Percentiles rank a stretch among this genome's conserved stretches.
Evolutionary conservation across 2,329 filamentous ascomycete genomes (phyloP).

Genomic region (Alternaria sp.): DNA sequence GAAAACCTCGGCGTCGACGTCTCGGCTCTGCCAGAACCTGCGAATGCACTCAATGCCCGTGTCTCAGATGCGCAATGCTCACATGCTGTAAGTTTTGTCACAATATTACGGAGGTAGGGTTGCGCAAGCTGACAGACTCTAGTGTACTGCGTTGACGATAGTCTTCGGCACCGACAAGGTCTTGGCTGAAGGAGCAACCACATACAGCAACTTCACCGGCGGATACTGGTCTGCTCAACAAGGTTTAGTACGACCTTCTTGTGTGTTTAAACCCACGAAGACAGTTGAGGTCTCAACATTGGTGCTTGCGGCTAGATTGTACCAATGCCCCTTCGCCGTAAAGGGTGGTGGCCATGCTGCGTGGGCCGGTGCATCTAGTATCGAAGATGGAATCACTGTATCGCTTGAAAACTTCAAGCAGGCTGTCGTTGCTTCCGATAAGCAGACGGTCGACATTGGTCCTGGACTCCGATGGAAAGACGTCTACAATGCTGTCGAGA

Average conservation of each 20-base stretch:
- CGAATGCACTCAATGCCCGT: background rate
- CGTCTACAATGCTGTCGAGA: constrained; percentile 35
- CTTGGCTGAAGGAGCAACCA: background rate
- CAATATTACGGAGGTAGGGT: background rate
- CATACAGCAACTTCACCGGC: constrained; percentile 12
- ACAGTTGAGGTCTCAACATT: constrained; percentile 17
- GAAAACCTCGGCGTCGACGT: background rate
- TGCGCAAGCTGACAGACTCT: background rate
- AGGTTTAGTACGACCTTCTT: constrained; percentile 23
- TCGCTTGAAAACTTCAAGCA: constrained; percentile 45
- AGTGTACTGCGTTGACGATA: constrained; percentile 24
- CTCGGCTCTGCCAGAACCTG: background rate
- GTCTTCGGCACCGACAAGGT: constrained; percentile 21
- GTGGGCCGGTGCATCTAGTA: constrained; percentile 49
- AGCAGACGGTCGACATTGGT: constrained; percentile 28
- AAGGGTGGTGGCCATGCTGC: constrained; percentile 53
- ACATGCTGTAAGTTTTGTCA: background rate
- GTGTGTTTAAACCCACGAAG: constrained; percentile 26
- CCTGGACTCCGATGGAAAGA: constrained; percentile 39
- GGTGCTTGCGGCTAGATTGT: constrained; percentile 18
- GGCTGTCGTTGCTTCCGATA: constrained; percentile 30
- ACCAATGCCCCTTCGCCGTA: constrained; percentile 48
- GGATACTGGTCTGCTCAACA: constrained; percentile 37
- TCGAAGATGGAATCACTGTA: constrained; percentile 52
- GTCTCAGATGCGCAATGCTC: background rate